Evolutionary conservation across 345 rosid genomes (phyloP).

Genomic region (Diplotaxis tenuifolia): DNA sequence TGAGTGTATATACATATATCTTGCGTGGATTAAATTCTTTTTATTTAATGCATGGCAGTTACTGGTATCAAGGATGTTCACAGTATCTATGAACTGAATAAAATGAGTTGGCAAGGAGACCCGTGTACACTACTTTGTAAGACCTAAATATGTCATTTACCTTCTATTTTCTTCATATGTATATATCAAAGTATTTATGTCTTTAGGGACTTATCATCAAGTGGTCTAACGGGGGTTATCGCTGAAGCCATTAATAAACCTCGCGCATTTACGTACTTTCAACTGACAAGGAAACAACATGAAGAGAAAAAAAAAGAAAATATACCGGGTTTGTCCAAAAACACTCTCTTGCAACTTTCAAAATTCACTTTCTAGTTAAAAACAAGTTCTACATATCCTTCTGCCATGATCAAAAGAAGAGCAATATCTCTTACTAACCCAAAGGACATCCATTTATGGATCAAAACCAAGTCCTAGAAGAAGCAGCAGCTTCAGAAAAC

Average conservation of each 20-base stretch:
- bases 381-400: too few relatives aligned
- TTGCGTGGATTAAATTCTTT: not conserved
- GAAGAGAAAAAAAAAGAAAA: too few relatives aligned
- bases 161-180: too few relatives aligned
- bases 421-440: slow-evolving; percentile 80
- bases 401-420: too few relatives aligned
- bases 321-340: too few relatives aligned
- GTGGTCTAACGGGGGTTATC: not conserved
- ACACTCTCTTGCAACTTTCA: too few relatives aligned
- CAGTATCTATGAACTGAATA: not conserved
- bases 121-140: not conserved
- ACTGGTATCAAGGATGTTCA: not conserved
- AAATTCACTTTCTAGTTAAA: too few relatives aligned
- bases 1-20: too few relatives aligned
- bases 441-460: slow-evolving; percentile 84
- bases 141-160: not conserved
- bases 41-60: not conserved
- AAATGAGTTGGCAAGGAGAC: not conserved
- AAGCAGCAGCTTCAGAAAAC: slow-evolving; percentile 82
- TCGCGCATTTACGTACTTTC: not conserved
- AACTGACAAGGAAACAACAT: too few relatives aligned
- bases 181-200: not conserved
- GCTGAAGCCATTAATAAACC: not conserved
- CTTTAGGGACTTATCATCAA: not conserved
- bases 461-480: slow-evolving; percentile 96